Evolutionary conservation across 2,329 filamentous ascomycete species (phyloP).

Genomic region (Epichloe gansuensis): DNA sequence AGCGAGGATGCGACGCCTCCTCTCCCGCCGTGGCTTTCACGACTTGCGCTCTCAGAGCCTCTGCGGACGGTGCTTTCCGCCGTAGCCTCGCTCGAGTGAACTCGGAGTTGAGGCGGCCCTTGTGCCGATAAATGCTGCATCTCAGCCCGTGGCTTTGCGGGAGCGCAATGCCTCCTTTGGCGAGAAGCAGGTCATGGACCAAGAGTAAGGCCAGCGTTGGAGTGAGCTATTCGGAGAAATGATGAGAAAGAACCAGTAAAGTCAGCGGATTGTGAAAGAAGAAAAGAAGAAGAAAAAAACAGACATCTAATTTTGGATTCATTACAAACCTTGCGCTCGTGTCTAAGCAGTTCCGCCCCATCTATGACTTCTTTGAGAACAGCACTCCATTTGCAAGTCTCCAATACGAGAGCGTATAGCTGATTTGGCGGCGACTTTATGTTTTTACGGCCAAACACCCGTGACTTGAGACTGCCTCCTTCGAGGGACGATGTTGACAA

Average conservation of each 20-base stretch:
- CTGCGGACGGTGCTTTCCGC: conserved; percentile 55
- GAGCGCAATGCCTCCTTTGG: conserved; percentile 72
- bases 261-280: not conserved
- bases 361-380: conserved; percentile 87
- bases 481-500: conserved; percentile 40
- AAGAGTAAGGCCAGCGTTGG: conserved; percentile 71
- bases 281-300: not conserved
- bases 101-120: conserved; percentile 67
- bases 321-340: conserved; percentile 65
- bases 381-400: conserved; percentile 82
- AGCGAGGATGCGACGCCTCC: conserved; percentile 61
- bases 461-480: conserved; percentile 77
- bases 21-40: conserved; percentile 36
- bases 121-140: conserved; percentile 66
- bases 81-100: conserved; percentile 69
- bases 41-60: conserved; percentile 50
- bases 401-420: conserved; percentile 75
- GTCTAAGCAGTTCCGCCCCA: conserved; percentile 57
- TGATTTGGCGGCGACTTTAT: conserved; percentile 70
- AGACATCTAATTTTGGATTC: not conserved
- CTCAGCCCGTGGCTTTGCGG: conserved; percentile 69
- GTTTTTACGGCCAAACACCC: conserved; percentile 63
- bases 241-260: not conserved
- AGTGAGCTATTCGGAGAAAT: conserved; percentile 47
- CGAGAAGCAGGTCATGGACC: conserved; percentile 72